phyloP scores from a whole-genome alignment of 139 green algal genomes.

The Chlamydomonas sphaeroides region DNA sequence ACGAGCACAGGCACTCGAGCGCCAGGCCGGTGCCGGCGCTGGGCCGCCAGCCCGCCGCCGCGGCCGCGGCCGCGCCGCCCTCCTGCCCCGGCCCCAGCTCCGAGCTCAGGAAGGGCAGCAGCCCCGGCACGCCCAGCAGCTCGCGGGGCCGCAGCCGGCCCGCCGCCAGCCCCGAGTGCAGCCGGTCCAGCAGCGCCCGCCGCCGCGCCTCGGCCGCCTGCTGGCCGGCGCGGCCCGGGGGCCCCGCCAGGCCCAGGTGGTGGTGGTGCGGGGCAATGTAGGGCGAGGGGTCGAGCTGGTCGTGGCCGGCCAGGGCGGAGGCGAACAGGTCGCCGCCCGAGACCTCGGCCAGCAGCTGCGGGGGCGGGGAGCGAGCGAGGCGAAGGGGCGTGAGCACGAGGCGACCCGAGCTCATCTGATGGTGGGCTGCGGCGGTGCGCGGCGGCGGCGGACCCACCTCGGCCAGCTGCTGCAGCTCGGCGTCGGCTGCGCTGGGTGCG shows the following conservation, averaged over 20 bases:
- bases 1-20: conserved; percentile 36
- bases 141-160: background rate
- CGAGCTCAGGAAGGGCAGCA: conserved; percentile 12
- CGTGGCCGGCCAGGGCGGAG: background rate
- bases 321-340: too few species aligned
- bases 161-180: conserved; percentile 5
- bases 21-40: background rate
- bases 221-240: background rate
- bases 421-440: too few species aligned
- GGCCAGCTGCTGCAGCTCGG: too few species aligned
- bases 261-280: too few species aligned
- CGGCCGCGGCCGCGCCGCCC: background rate
- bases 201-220: background rate
- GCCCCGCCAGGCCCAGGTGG: background rate
- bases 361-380: too few species aligned
- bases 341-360: too few species aligned
- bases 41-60: background rate
- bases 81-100: background rate
- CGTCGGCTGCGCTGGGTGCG: too few species aligned
- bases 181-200: background rate
- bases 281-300: too few species aligned
- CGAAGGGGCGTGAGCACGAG: too few species aligned
- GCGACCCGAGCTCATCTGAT: too few species aligned
- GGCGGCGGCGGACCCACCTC: too few species aligned
- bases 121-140: conserved; percentile 14